Evolutionary conservation across 1,139 yeast genomes (phyloP).

Genomic region (Hanseniaspora uvarum): DNA sequence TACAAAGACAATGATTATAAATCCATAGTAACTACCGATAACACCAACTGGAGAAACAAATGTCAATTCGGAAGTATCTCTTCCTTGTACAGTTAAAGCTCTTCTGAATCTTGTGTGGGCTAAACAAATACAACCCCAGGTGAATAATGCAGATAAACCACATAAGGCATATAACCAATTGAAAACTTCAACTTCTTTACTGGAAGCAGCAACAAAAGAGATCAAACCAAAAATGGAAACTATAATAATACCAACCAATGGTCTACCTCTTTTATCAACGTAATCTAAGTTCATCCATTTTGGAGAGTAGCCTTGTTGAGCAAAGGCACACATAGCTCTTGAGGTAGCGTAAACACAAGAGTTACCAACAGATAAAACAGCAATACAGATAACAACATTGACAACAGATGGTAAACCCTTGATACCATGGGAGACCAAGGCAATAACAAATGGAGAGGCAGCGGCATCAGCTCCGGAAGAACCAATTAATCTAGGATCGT

Average conservation of each 20-base stretch:
- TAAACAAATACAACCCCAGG: constrained; percentile 57
- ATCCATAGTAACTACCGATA: constrained; percentile 45
- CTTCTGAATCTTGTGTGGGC: constrained; percentile 56
- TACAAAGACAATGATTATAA: constrained; percentile 40
- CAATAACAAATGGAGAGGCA: constrained; percentile 47
- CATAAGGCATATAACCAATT: constrained; percentile 58
- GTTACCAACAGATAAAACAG: constrained; percentile 61
- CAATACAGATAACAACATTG: constrained; percentile 45
- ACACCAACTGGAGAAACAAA: constrained; percentile 47
- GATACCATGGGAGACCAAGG: constrained; percentile 41
- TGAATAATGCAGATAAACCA: constrained; percentile 54
- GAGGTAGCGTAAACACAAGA: constrained; percentile 57
- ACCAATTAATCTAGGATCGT: constrained; percentile 41
- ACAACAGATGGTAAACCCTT: constrained; percentile 41
- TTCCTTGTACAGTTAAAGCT: constrained; percentile 49
- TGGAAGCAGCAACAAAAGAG: constrained; percentile 50
- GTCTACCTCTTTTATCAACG: constrained; percentile 16
- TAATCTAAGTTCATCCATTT: constrained; percentile 18
- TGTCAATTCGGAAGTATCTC: constrained; percentile 44
- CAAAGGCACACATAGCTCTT: constrained; percentile 56
- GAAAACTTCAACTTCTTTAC: constrained; percentile 48
- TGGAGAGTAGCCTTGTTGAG: constrained; percentile 43
- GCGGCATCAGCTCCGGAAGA: constrained; percentile 42
- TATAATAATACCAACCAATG: constrained; percentile 41
- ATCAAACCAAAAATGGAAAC: constrained; percentile 46